These are phyloP conservation scores for Taiozyma sp. DNA, from an alignment of 1,139 yeast species.

Conservation along the genomic window DNA sequence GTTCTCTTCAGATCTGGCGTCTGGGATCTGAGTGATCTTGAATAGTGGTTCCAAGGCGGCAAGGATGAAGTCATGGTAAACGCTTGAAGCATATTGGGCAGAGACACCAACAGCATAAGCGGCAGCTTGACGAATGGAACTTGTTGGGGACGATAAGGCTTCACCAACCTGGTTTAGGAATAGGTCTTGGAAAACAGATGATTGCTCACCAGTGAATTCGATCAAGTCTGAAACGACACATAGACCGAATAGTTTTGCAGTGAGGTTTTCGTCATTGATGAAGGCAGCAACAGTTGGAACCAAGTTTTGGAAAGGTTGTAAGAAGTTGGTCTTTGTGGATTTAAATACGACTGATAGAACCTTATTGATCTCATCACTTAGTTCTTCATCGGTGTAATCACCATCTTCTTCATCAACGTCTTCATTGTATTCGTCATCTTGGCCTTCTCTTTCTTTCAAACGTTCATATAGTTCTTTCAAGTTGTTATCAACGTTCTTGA, in stretches of 20 bases:
- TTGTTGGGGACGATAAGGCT: slow-evolving; percentile 59
- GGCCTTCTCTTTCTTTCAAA: slow-evolving; percentile 63
- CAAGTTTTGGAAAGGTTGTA: slow-evolving; percentile 57
- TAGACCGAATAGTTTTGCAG: slow-evolving; percentile 71
- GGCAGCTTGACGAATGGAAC: slow-evolving; percentile 83
- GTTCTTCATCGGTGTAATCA: slow-evolving; percentile 85
- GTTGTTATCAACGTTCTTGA: slow-evolving; percentile 55
- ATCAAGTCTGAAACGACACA: slow-evolving; percentile 76
- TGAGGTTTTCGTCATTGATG: slow-evolving; percentile 59
- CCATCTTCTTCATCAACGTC: slow-evolving; percentile 72
- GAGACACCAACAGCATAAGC: slow-evolving; percentile 81
- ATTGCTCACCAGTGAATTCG: slow-evolving; percentile 69
- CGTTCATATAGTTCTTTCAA: slow-evolving; percentile 67
- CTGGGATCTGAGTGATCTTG: slow-evolving; percentile 73
- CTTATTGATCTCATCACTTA: slow-evolving; percentile 79
- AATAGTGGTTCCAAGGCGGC: slow-evolving; percentile 70
- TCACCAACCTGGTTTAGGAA: slow-evolving; percentile 60
- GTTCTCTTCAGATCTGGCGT: slow-evolving; percentile 80
- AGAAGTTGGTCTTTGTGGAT: slow-evolving; percentile 49
- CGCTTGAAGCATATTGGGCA: slow-evolving; percentile 70
- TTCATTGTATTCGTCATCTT: slow-evolving; percentile 53
- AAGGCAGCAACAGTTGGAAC: slow-evolving; percentile 50
- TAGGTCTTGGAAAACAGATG: slow-evolving; percentile 57
- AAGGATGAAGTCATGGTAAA: slow-evolving; percentile 57
- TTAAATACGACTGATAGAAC: slow-evolving; percentile 72